A percentile compares a stretch with the other conserved stretches of the same genome.
These are phyloP conservation scores for Clonostachys rosea DNA, from an alignment of 2,329 filamentous ascomycete genomes.

Conservation along the genomic window DNA sequence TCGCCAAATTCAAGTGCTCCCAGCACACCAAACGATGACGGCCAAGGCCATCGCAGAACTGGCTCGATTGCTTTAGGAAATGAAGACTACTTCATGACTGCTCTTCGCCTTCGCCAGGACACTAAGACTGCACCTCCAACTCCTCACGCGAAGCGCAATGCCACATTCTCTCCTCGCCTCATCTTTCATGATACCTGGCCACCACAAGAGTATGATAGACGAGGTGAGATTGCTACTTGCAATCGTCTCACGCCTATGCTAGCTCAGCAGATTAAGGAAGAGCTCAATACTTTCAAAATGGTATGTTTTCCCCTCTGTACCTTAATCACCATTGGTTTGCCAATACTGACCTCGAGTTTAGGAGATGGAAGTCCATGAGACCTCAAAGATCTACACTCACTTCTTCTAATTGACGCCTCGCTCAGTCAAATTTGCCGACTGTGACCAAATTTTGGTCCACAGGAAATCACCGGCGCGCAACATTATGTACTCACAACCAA, in stretches of 20 bases:
- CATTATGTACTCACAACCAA: slow-evolving; percentile 47
- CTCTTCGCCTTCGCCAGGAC: slow-evolving; percentile 67
- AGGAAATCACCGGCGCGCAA: background rate
- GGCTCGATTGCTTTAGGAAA: slow-evolving; percentile 71
- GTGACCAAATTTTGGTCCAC: no score
- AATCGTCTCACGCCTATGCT: slow-evolving; percentile 95
- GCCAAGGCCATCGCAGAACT: slow-evolving; percentile 58
- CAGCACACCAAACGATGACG: slow-evolving; percentile 80
- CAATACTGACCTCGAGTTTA: slow-evolving; percentile 39
- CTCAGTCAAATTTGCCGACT: background rate
- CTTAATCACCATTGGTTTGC: background rate
- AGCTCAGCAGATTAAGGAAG: slow-evolving; percentile 98
- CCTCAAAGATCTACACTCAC: slow-evolving; percentile 98
- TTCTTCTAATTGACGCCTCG: slow-evolving; percentile 76
- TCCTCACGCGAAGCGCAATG: slow-evolving; percentile 64
- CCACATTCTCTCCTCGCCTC: slow-evolving; percentile 85
- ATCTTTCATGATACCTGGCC: slow-evolving; percentile 97
- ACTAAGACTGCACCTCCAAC: slow-evolving; percentile 78
- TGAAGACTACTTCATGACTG: slow-evolving; percentile 87
- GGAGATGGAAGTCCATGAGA: slow-evolving; percentile 99
- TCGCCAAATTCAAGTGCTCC: slow-evolving; percentile 83
- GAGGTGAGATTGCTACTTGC: slow-evolving; percentile 95
- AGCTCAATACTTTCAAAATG: slow-evolving; percentile 99
- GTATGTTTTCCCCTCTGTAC: slow-evolving; percentile 9
- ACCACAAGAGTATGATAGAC: slow-evolving; percentile 89